Evolutionary conservation across 805 yeast species (phyloP).

Genomic region (Saccharomycopsis lassenensis): DNA sequence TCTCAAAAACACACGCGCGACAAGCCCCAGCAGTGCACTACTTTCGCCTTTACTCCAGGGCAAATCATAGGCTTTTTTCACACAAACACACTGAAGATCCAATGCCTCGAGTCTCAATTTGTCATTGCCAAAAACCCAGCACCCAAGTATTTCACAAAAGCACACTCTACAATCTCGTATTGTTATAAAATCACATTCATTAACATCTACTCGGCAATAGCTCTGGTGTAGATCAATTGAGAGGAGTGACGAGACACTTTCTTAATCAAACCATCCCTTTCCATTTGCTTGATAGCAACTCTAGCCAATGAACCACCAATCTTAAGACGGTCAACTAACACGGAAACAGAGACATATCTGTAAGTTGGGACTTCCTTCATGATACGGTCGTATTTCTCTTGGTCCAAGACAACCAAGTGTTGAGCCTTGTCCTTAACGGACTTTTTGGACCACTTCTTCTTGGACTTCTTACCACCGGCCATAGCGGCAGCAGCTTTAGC

Average conservation of each 20-base stretch:
- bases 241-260: slow-evolving; percentile 91
- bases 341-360: slow-evolving; percentile 97
- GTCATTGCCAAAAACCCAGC: no score
- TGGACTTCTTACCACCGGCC: slow-evolving; percentile 99
- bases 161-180: no score
- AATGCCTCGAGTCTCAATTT: no score
- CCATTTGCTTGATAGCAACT: slow-evolving; percentile 93
- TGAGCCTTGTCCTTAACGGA: slow-evolving; percentile 99
- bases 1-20: no score
- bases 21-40: no score
- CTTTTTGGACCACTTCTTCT: slow-evolving; percentile 99
- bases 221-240: slow-evolving; percentile 91
- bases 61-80: no score
- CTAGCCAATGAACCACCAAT: slow-evolving; percentile 99
- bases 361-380: slow-evolving; percentile 98
- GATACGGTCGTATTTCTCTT: slow-evolving; percentile 98
- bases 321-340: slow-evolving; percentile 98
- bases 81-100: no score
- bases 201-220: slow-evolving; percentile 52
- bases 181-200: no score
- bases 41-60: no score
- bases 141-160: no score
- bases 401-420: slow-evolving; percentile 94
- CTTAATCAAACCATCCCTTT: slow-evolving; percentile 88
- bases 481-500: slow-evolving; percentile 99